Conservation (phyloP, 2,329 filamentous ascomycete species). For the Penicillium sp. region DNA sequence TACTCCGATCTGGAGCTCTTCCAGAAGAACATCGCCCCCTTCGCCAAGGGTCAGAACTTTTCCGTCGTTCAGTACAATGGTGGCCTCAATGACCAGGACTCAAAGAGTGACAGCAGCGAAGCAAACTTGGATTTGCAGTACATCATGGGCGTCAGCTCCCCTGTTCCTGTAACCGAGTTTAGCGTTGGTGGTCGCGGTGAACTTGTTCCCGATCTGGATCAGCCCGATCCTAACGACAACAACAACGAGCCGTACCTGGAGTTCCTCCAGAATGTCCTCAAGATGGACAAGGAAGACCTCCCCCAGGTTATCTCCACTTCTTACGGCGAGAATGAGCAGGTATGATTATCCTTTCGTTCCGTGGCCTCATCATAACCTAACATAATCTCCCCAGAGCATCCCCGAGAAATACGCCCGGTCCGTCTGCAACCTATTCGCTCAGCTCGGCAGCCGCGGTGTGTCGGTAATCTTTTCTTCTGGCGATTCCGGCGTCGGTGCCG, state of each 20-base stretch:
- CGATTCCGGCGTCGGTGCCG: constrained; percentile 46
- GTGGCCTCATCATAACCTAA: neutral
- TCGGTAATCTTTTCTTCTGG: constrained; percentile 50
- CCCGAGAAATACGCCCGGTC: constrained; percentile 36
- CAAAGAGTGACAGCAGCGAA: constrained; percentile 43
- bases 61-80: constrained; percentile 44
- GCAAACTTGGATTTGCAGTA: constrained; percentile 52
- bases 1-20: constrained; percentile 47
- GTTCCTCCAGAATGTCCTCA: constrained; percentile 34
- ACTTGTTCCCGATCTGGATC: constrained; percentile 48
- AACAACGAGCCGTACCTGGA: constrained; percentile 47
- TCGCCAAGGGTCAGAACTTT: constrained; percentile 45
- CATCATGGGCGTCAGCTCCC: constrained; percentile 44
- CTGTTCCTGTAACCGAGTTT: constrained; percentile 46
- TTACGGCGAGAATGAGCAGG: constrained; percentile 43
- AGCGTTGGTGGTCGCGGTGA: constrained; percentile 47
- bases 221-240: constrained; percentile 41
- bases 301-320: constrained; percentile 42
- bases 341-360: constrained; percentile 7
- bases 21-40: constrained; percentile 38
- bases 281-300: constrained; percentile 27
- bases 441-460: constrained; percentile 51
- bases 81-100: constrained; percentile 37
- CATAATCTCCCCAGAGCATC: constrained; percentile 24
- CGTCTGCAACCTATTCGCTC: constrained; percentile 47